Conservation (phyloP, 2,329 filamentous ascomycete genomes). For the Scedosporium boydii region DNA sequence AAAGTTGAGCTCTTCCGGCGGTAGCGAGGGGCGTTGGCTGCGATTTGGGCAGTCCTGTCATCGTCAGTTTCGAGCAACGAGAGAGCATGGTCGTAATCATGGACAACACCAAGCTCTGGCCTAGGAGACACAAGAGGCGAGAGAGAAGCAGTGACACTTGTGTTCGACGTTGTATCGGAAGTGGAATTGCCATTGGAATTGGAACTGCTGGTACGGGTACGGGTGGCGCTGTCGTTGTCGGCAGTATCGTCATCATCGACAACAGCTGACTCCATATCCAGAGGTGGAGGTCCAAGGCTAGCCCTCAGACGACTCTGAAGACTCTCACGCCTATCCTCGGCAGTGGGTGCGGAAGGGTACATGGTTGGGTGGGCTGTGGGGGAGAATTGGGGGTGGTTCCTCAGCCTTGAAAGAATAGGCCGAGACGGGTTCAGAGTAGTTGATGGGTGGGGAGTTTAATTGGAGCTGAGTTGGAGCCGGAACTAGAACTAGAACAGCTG, state of each 20-base stretch:
- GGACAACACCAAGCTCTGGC: conserved; percentile 3
- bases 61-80: conserved; percentile 11
- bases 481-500: no score
- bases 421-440: neutral
- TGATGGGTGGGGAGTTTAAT: neutral
- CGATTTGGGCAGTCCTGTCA: conserved; percentile 76
- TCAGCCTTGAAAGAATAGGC: neutral
- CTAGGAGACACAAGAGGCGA: neutral
- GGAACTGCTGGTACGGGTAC: neutral
- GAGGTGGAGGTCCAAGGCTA: neutral
- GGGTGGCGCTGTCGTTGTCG: neutral
- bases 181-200: neutral
- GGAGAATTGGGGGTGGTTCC: neutral
- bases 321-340: neutral
- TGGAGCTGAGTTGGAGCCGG: neutral
- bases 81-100: neutral
- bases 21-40: conserved; percentile 81
- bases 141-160: neutral
- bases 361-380: conserved; percentile 1
- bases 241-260: neutral
- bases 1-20: conserved; percentile 91
- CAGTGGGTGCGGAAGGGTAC: neutral
- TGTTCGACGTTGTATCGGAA: neutral
- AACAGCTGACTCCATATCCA: neutral
- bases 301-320: conserved; percentile 1